Evolutionary conservation across 2,329 filamentous ascomycete genomes (phyloP).

Genomic region (Neoscytalidium dimidiatum): DNA sequence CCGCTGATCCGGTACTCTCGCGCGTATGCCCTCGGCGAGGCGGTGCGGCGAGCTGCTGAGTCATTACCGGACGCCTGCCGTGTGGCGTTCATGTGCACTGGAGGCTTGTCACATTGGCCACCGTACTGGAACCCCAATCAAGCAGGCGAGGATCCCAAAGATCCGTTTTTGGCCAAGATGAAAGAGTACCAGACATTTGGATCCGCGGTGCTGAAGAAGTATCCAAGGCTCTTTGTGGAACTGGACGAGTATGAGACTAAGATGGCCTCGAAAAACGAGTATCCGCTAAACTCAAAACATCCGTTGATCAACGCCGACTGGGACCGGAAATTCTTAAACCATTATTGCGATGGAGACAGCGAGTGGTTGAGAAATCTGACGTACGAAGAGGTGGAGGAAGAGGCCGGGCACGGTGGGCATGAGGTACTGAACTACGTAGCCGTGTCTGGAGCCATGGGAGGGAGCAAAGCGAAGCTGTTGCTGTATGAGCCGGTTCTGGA

Average conservation of each 20-base stretch:
- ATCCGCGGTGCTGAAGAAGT: slow-evolving; percentile 26
- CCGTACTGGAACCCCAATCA: slow-evolving; percentile 33
- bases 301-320: slow-evolving; percentile 33
- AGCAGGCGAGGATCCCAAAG: slow-evolving; percentile 28
- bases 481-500: slow-evolving; percentile 21
- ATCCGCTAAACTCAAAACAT: slow-evolving; percentile 33
- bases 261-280: slow-evolving; percentile 34
- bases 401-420: slow-evolving; percentile 27
- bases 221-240: slow-evolving; percentile 31
- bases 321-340: slow-evolving; percentile 30
- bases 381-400: slow-evolving; percentile 27
- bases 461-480: slow-evolving; percentile 18
- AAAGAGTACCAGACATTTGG: slow-evolving; percentile 33
- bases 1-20: slow-evolving; percentile 32
- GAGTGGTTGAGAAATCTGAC: slow-evolving; percentile 25
- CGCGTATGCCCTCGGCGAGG: slow-evolving; percentile 33
- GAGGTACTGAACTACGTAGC: slow-evolving; percentile 28
- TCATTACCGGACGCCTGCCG: slow-evolving; percentile 15
- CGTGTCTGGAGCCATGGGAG: slow-evolving; percentile 18
- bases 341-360: slow-evolving; percentile 24
- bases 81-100: slow-evolving; percentile 20
- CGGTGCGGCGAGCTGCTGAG: slow-evolving; percentile 24
- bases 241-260: slow-evolving; percentile 36
- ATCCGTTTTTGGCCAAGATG: slow-evolving; percentile 32
- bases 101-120: slow-evolving; percentile 32